Evolutionary conservation across 768 basidiomycete species (phyloP).

Genomic region (Psilocybe azurescens): DNA sequence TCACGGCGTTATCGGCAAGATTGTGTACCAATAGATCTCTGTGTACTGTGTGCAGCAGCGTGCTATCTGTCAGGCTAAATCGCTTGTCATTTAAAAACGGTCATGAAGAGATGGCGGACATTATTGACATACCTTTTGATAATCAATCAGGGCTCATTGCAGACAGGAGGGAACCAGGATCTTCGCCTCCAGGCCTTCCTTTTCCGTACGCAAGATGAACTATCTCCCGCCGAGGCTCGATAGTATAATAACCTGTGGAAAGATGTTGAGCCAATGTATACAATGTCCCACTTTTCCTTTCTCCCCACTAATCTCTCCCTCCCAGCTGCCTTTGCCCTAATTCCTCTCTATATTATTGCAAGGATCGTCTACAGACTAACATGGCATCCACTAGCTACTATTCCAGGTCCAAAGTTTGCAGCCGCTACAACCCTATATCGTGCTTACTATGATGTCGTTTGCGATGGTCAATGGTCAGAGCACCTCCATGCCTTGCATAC

Average conservation of each 20-base stretch:
- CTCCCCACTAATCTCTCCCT: background rate
- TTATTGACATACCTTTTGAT: background rate
- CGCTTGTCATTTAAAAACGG: background rate
- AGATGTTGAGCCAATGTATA: background rate
- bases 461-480: constrained; percentile 28
- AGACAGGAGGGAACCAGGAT: background rate
- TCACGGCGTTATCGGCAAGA: background rate
- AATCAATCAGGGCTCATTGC: background rate
- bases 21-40: background rate
- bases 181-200: background rate
- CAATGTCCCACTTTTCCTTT: constrained; percentile 1
- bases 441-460: constrained; percentile 32
- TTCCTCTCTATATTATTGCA: constrained; percentile 2
- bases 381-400: constrained; percentile 31
- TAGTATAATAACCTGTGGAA: constrained; percentile 3
- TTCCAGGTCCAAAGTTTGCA: constrained; percentile 35
- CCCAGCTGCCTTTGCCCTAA: background rate
- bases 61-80: background rate
- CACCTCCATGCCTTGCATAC: constrained; percentile 32
- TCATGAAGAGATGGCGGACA: background rate
- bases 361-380: constrained; percentile 20
- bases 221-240: background rate
- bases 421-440: constrained; percentile 30
- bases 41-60: background rate
- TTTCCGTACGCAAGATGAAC: background rate